Conservation (phyloP, 352 stramenopile genomes). For the Globisporangium acanthophoron region DNA sequence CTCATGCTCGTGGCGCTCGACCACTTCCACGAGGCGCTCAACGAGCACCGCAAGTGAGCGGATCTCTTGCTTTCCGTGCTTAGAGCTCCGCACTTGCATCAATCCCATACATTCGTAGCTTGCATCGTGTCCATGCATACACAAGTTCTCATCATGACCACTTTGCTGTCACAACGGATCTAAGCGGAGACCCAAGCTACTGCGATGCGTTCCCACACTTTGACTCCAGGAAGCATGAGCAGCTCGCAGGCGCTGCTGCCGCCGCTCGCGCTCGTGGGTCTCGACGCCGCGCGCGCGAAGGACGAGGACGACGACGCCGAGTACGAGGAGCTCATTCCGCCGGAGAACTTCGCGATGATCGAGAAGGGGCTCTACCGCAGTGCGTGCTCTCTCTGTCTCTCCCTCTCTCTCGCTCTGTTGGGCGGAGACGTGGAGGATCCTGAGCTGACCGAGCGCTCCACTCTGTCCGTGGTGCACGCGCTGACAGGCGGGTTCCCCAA, state of each 20-base stretch:
- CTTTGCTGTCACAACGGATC: no score
- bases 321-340: conserved; percentile 81
- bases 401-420: no score
- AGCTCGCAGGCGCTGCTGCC: not conserved
- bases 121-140: no score
- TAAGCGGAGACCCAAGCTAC: no score
- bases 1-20: conserved; percentile 74
- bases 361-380: conserved; percentile 83
- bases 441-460: not conserved
- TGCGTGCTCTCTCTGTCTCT: conserved; percentile 15
- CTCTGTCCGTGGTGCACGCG: not conserved
- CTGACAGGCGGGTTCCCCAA: conserved; percentile 72
- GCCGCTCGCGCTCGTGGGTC: not conserved
- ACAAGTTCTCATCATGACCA: no score
- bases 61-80: not conserved
- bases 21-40: conserved; percentile 81
- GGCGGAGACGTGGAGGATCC: no score
- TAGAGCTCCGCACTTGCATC: no score
- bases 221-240: not conserved
- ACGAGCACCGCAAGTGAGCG: conserved; percentile 33
- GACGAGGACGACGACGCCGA: conserved; percentile 66
- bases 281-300: conserved; percentile 14
- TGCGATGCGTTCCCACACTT: no score
- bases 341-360: conserved; percentile 88
- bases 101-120: no score